These are phyloP conservation scores for Sclerotinia minor DNA, from an alignment of 2,329 filamentous ascomycete species.

Conservation along the genomic window DNA sequence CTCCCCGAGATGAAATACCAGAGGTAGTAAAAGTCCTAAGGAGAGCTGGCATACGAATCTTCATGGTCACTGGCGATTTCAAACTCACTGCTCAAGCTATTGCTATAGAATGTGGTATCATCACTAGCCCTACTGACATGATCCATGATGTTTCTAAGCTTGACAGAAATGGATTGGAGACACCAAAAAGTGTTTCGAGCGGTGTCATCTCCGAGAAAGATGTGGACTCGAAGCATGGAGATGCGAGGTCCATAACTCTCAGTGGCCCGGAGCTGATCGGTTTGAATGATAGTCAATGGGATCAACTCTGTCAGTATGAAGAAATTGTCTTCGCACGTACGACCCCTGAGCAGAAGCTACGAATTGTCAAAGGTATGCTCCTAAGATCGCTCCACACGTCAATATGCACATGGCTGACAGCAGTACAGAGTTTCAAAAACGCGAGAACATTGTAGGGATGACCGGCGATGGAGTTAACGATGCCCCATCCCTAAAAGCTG, in stretches of 20 bases:
- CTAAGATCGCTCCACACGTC: neutral
- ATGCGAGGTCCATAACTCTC: constrained; percentile 54
- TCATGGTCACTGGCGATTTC: constrained; percentile 79
- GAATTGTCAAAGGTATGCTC: constrained; percentile 65
- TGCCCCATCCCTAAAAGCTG: constrained; percentile 57
- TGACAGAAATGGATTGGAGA: constrained; percentile 12
- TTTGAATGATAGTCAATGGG: constrained; percentile 68
- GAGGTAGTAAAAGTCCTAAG: constrained; percentile 59
- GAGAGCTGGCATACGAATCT: constrained; percentile 67
- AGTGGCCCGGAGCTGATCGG: constrained; percentile 63
- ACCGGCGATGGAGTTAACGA: constrained; percentile 52
- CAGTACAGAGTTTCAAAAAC: constrained; percentile 47
- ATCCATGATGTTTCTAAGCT: constrained; percentile 30
- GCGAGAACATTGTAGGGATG: constrained; percentile 55
- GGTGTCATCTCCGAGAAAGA: constrained; percentile 19
- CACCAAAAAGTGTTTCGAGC: constrained; percentile 16
- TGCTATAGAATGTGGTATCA: constrained; percentile 68
- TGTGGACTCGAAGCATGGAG: neutral
- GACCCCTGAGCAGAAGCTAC: constrained; percentile 74
- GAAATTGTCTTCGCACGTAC: constrained; percentile 76
- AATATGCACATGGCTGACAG: neutral
- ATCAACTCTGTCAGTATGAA: constrained; percentile 60
- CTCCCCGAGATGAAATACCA: constrained; percentile 57
- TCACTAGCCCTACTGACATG: constrained; percentile 46
- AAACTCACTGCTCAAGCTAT: constrained; percentile 73